Conservation (phyloP, 2,329 filamentous ascomycete species). For the Diaporthe amygdali region DNA sequence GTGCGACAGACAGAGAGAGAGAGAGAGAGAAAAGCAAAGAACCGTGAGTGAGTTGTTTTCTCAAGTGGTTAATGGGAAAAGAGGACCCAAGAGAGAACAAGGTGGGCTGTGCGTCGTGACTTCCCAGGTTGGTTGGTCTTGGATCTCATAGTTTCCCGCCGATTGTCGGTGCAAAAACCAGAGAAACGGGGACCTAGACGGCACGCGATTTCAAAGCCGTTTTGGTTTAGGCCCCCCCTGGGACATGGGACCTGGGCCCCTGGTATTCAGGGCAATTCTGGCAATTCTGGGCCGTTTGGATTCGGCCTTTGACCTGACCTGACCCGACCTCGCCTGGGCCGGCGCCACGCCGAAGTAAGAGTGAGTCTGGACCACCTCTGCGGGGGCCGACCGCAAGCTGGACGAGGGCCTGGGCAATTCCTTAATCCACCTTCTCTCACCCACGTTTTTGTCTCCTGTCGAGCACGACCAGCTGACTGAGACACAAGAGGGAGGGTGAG, state of each 20-base stretch:
- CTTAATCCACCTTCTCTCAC: not conserved
- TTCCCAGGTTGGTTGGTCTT: not conserved
- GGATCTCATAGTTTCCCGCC: not conserved
- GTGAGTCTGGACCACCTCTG: not conserved
- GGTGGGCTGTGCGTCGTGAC: not conserved
- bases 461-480: not conserved
- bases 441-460: not conserved
- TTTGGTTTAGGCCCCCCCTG: not conserved
- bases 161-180: constrained; percentile 1
- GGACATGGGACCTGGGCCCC: no score
- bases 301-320: not conserved
- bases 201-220: constrained; percentile 8
- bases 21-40: not conserved
- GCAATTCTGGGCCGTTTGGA: not conserved
- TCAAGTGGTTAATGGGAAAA: not conserved
- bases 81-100: not conserved
- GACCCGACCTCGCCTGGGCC: not conserved
- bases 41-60: not conserved
- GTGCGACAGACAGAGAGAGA: no score
- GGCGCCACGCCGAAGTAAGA: not conserved
- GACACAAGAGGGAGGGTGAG: not conserved
- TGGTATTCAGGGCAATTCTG: no score
- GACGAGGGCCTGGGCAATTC: not conserved
- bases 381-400: constrained; percentile 4
- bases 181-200: not conserved